A percentile compares a stretch with the other conserved stretches of the same genome.
Conservation (phyloP, 306 rosid genomes). For the Prunus kanzakura region DNA sequence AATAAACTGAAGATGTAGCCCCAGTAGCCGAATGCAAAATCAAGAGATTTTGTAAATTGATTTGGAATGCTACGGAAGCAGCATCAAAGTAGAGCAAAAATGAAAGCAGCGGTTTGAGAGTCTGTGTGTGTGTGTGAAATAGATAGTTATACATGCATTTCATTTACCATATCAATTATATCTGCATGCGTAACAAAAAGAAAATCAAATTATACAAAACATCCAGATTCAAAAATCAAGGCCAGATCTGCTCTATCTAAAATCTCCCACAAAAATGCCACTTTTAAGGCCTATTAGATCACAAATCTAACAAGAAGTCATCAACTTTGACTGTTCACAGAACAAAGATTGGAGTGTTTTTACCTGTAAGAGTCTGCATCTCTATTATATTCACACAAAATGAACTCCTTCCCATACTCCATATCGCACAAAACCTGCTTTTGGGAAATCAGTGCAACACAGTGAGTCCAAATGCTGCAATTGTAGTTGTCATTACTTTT, state of each 20-base stretch:
- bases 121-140: not conserved
- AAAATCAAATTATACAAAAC: not conserved
- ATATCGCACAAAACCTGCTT: slow-evolving; percentile 65
- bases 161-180: not conserved
- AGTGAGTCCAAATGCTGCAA: not conserved
- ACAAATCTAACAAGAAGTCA: not conserved
- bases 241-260: not conserved
- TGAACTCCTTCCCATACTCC: slow-evolving; percentile 76
- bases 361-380: slow-evolving; percentile 97
- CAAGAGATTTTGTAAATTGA: not conserved
- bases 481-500: no score
- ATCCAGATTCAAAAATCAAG: slow-evolving; percentile 1
- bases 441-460: not conserved
- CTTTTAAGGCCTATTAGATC: not conserved
- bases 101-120: not conserved
- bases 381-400: slow-evolving; percentile 92
- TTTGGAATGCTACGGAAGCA: not conserved
- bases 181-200: not conserved
- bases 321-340: slow-evolving; percentile 1
- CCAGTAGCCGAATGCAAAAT: not conserved
- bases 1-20: not conserved
- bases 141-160: not conserved
- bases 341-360: not conserved
- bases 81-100: no score
- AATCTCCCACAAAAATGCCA: not conserved